A percentile compares a stretch with the other conserved stretches of the same genome.
These are phyloP conservation scores for Suillus alpinus DNA, from an alignment of 768 basidiomycete species.

Conservation along the genomic window DNA sequence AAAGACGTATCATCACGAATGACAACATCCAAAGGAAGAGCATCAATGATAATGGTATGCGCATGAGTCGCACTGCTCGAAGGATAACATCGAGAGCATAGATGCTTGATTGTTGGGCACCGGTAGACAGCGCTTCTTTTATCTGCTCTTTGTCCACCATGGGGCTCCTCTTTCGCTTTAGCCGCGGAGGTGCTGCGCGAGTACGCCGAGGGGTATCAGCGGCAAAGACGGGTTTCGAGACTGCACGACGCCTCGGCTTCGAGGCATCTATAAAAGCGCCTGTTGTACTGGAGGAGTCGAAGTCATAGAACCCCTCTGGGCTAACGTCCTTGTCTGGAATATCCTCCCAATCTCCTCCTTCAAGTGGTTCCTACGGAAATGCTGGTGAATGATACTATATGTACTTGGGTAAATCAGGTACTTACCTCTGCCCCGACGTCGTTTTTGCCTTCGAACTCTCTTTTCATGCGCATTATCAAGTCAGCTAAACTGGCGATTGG, in stretches of 20 bases:
- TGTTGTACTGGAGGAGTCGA: background rate
- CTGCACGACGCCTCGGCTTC: background rate
- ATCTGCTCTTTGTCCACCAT: constrained; percentile 26
- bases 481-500: background rate
- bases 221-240: background rate
- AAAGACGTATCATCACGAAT: constrained; percentile 39
- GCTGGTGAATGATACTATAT: background rate
- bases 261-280: background rate
- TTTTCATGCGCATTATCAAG: background rate
- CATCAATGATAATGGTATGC: constrained; percentile 53
- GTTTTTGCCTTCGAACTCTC: background rate
- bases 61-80: constrained; percentile 47
- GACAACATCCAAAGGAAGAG: constrained; percentile 52
- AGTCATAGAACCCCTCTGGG: background rate
- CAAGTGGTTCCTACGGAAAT: background rate
- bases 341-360: constrained; percentile 1
- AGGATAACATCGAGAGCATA: constrained; percentile 51
- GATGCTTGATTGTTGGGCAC: constrained; percentile 25
- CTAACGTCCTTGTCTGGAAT: background rate
- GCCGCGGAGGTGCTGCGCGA: constrained; percentile 15
- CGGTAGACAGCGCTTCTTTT: constrained; percentile 18
- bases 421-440: background rate
- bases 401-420: background rate
- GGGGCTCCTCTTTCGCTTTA: constrained; percentile 28
- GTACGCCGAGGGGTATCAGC: background rate